Percentiles rank a stretch among this genome's conserved stretches.
Evolutionary conservation across 1,139 yeast species (phyloP).

Genomic region (Blastobotrys illinoisensis): DNA sequence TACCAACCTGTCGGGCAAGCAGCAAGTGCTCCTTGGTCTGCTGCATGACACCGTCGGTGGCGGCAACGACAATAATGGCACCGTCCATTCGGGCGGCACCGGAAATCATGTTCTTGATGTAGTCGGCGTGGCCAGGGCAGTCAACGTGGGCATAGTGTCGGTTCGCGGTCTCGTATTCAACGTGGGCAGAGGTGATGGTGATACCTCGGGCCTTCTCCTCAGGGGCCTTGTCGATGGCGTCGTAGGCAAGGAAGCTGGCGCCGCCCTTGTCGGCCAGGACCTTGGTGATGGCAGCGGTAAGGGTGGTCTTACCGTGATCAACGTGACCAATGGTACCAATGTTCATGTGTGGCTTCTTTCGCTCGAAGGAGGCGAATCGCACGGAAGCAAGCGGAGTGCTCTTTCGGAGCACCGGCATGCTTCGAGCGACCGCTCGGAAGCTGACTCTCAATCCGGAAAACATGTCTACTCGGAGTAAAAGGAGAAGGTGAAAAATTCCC

Average conservation of each 20-base stretch:
- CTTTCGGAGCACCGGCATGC: constrained; percentile 5
- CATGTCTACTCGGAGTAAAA: constrained; percentile 1
- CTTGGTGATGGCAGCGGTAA: constrained; percentile 98
- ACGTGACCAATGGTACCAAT: constrained; percentile 96
- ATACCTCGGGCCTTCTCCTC: constrained; percentile 99
- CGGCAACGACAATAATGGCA: constrained; percentile 98
- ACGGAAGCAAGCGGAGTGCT: constrained; percentile 38
- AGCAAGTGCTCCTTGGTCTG: constrained; percentile 98
- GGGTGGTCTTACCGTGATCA: constrained; percentile 97
- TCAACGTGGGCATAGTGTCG: constrained; percentile 97
- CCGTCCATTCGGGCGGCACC: constrained; percentile 99
- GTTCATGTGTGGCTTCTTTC: constrained; percentile 83
- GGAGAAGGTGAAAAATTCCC: not conserved
- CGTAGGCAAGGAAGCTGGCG: constrained; percentile 88
- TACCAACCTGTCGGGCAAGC: constrained; percentile 99
- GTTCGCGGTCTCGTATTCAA: constrained; percentile 86
- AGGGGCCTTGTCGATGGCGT: constrained; percentile 95
- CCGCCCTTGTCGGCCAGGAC: constrained; percentile 85
- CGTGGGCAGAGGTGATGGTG: constrained; percentile 96
- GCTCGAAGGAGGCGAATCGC: constrained; percentile 25
- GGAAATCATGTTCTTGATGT: constrained; percentile 97
- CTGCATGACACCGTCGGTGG: constrained; percentile 99
- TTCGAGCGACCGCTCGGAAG: constrained; percentile 6
- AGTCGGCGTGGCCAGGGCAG: constrained; percentile 99
- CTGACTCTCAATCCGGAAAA: constrained; percentile 4